Percentiles rank a stretch among this genome's conserved stretches.
Evolutionary conservation across 306 rosid genomes (phyloP).

Genomic region (Casuarina cunninghamiana): DNA sequence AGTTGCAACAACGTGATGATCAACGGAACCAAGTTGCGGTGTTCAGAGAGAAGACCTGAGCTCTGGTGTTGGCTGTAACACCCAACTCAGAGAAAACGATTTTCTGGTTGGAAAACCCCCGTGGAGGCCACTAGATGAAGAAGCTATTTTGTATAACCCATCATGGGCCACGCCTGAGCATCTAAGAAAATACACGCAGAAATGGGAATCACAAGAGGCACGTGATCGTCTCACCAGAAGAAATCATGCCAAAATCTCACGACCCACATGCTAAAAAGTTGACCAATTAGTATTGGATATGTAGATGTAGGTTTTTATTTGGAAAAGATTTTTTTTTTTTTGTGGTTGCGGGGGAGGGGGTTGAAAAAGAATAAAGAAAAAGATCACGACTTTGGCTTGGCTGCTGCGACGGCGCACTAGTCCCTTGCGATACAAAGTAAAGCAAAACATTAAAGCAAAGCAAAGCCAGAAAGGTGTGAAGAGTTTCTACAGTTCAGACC

Average conservation of each 20-base stretch:
- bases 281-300: neutral
- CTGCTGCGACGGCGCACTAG: conserved; percentile 48
- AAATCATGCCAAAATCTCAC: conserved; percentile 18
- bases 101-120: too few relatives aligned
- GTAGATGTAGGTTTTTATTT: too few relatives aligned
- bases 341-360: too few relatives aligned
- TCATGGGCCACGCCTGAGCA: neutral
- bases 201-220: conserved; percentile 37
- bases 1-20: neutral
- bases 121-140: neutral
- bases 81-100: neutral
- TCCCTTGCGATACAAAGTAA: conserved; percentile 32
- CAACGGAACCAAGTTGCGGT: neutral
- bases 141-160: neutral
- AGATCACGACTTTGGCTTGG: neutral
- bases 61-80: neutral
- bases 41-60: neutral
- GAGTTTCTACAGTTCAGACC: conserved; percentile 21
- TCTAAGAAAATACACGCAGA: neutral
- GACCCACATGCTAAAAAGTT: conserved; percentile 41
- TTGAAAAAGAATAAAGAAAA: neutral
- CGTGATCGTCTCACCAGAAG: conserved; percentile 45
- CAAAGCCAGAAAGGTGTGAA: conserved; percentile 24
- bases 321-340: too few relatives aligned
- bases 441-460: conserved; percentile 15